Evolutionary conservation across 495 filamentous ascomycete species (phyloP).

Genomic region (Bacidia rubella): DNA sequence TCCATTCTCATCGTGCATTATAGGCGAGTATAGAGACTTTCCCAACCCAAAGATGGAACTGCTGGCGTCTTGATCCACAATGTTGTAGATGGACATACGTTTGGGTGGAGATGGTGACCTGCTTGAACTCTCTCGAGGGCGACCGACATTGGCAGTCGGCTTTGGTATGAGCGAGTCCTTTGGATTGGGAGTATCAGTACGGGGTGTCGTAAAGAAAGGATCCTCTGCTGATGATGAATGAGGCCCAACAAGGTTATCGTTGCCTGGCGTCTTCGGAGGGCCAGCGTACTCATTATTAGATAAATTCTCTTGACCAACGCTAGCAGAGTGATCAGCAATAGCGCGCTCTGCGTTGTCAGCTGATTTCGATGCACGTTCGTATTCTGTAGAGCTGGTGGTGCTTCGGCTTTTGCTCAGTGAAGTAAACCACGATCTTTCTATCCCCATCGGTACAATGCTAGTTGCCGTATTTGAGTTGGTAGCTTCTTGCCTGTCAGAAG

Average conservation of each 20-base stretch:
- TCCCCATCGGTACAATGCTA: too few relatives aligned
- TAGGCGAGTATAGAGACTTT: not conserved
- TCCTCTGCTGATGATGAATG: not conserved
- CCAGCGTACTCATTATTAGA: too few relatives aligned
- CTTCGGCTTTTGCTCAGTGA: too few relatives aligned
- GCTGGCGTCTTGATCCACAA: constrained; percentile 6
- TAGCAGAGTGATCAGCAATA: too few relatives aligned
- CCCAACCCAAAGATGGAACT: not conserved
- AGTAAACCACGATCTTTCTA: too few relatives aligned
- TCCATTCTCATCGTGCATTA: not conserved
- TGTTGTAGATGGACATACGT: not conserved
- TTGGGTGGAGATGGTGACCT: constrained; percentile 11
- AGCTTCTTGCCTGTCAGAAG: not conserved
- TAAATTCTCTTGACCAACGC: too few relatives aligned
- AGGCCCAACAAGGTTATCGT: not conserved
- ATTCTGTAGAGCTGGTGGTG: too few relatives aligned
- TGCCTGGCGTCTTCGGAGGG: not conserved
- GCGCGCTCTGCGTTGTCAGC: too few relatives aligned
- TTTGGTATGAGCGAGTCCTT: constrained; percentile 13
- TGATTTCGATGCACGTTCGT: too few relatives aligned
- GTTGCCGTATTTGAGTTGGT: too few relatives aligned
- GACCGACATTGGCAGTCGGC: constrained; percentile 9
- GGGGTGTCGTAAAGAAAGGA: constrained; percentile 3
- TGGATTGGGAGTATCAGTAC: not conserved
- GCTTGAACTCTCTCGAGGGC: constrained; percentile 7